Evolutionary conservation across 2,329 filamentous ascomycete species (phyloP), one percentile per base, ranked within the genome.

Genomic region (Fusarium subglutinans): DNA sequence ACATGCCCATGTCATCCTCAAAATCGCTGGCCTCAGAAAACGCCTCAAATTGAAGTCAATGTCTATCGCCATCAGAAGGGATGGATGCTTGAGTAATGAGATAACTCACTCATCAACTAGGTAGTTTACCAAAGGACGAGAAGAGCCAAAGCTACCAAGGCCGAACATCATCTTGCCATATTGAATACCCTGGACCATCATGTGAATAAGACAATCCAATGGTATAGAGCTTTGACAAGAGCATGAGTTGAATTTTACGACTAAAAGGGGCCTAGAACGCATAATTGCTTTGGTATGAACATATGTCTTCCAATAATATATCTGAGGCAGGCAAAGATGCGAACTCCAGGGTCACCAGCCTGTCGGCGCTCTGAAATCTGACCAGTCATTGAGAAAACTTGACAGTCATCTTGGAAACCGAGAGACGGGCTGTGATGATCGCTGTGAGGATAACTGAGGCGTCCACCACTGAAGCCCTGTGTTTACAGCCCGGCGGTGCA

Each of bases 341-440:
- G 47, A 56, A 66, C 44, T 66, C 51, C 66, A 59, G 63, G 60
- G 56, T 59, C 50, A 63, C 53, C 70, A 63, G 43, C 38, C 35
- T 33, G 40, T 35, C 66, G 55, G 60, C 41, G 43, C 56, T 38
- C 24, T 51, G 58, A 72, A 60, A 73, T 69, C 63, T 74, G 75
- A 76, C 66, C 51, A 70, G 76, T 75, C 74, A 75, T 70, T 66
- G 59, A 63, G 53, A 47, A 67, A 76, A 74, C 50, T 56, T 72
- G 62, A 69, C 54, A 40, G 62, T 61, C 66, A 62, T 68, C 44
- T 63, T 47, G 63, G 54, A 47, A 66, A 69, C 69, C 26, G 50
- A 75, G 72, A 75, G 69, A 75, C 69, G 66, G 38, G 55, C 64
- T 59, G 54, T 45, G 64, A 69, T 64, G 66, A 65, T 76, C 63